Percentiles rank a stretch among this genome's conserved stretches.
Conservation (phyloP, 1,284 basidiomycete genomes). For the Pterulicium gracile region DNA sequence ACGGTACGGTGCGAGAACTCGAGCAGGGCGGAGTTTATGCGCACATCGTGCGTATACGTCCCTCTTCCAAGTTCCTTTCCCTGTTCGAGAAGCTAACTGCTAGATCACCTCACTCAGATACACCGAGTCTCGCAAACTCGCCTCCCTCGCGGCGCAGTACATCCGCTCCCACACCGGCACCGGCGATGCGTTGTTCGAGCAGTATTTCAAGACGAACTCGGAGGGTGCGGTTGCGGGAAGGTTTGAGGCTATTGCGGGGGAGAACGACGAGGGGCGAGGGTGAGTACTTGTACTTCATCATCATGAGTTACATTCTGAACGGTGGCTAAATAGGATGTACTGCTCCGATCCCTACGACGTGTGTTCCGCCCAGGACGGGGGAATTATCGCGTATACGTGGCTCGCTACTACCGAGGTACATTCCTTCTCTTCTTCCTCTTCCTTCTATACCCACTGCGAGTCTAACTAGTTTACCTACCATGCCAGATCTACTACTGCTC, state of each 20-base stretch:
- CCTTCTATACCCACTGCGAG: neutral
- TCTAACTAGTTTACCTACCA: neutral
- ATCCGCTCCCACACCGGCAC: neutral
- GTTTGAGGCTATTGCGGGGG: neutral
- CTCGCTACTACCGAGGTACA: neutral
- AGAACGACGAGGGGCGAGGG: neutral
- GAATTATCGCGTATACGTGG: neutral
- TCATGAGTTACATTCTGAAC: neutral
- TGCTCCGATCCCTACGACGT: neutral
- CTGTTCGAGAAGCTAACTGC: neutral
- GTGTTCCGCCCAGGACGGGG: neutral
- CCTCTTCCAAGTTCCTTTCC: neutral
- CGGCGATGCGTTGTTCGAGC: neutral
- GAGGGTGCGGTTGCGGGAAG: neutral
- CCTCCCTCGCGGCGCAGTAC: neutral
- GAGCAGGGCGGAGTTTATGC: neutral
- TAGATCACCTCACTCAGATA: neutral
- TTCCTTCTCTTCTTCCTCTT: neutral
- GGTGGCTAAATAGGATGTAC: neutral
- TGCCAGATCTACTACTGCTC: neutral
- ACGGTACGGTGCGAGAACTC: neutral
- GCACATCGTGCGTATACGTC: neutral
- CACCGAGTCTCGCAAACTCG: neutral
- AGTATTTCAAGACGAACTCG: neutral
- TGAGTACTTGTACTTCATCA: neutral